Base-by-base conservation (phyloP, 2,329 filamentous ascomycete species). In the Fusarium verticillioides region DNA sequence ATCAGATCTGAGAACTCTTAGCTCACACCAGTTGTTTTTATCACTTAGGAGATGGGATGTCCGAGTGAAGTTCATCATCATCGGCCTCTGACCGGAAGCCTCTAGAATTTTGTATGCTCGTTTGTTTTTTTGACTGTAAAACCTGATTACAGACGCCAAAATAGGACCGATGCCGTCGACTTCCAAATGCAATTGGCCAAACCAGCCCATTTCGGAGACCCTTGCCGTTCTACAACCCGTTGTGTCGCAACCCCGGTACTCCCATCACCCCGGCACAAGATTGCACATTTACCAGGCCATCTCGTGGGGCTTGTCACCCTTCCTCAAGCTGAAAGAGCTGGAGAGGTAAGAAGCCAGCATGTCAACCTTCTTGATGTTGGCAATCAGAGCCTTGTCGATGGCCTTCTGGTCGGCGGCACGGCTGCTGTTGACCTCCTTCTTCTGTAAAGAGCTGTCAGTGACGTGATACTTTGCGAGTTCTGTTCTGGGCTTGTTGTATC, bases 231-330 rank as follows among this genome's bases (percentile, higher is more conserved):
- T 84, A 84, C 84, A 84, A 85, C 83, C 81, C 77, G 75, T 80
- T 67, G 70, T 79, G 73, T 82, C 81, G 78, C 76, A 77, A 78
- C 71, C 78, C 77, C 69, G 69, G 71, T 78, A 75, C 70, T 76
- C 73, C 73, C 73, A 71, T 72, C 75, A 74, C 75, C 73, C 77
- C 75, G 73, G 72, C 72, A 66, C 68, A 78, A 74, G 70, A 74
- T 79, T 79, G 78, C 73, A 76, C 78, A 74, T 91, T 88, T 98
- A 99, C 92, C 96, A 99, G 88, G 94, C 94, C 96, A 99, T 98
- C 92, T 97, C 94, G 89, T 99, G 96, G 88, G 96, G 96, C 93
- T 96, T 95, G 91, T 99, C 96, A 84, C 96, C 96, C 90, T 95
- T 98, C 89, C 96, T 94, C 87, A 99, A 92, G 92, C 94, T 97